Conservation (phyloP, 1,139 yeast species). For the Suhomyces anneliseae region DNA sequence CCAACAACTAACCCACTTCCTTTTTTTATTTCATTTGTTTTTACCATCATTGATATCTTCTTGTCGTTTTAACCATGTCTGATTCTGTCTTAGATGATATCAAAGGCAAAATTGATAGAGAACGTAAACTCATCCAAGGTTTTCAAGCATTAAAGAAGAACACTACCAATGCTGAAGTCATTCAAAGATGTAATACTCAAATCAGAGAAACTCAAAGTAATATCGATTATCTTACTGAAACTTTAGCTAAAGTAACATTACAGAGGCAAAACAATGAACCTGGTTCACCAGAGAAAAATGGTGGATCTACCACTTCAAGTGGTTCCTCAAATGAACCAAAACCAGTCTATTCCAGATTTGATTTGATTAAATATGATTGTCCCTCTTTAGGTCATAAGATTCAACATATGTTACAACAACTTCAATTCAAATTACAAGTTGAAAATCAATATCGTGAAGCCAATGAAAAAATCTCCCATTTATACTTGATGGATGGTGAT, state of each 20-base stretch:
- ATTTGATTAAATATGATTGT: constrained; percentile 86
- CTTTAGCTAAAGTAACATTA: constrained; percentile 62
- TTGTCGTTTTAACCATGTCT: constrained; percentile 7
- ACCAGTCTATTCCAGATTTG: constrained; percentile 65
- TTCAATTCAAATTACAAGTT: constrained; percentile 89
- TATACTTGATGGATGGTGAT: constrained; percentile 91
- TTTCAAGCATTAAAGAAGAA: constrained; percentile 77
- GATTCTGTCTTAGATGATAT: constrained; percentile 58
- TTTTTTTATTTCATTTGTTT: too few relatives aligned
- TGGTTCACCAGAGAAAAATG: constrained; percentile 8
- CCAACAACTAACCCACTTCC: too few relatives aligned
- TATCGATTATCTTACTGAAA: constrained; percentile 81
- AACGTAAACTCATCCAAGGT: constrained; percentile 82
- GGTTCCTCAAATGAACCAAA: constrained; percentile 13
- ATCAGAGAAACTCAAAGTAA: constrained; percentile 90
- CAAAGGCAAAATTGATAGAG: constrained; percentile 80
- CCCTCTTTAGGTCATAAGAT: constrained; percentile 95
- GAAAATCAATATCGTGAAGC: constrained; percentile 93
- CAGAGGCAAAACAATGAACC: constrained; percentile 18
- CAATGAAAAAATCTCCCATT: constrained; percentile 80
- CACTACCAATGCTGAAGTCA: constrained; percentile 76
- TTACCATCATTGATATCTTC: background rate
- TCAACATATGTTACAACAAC: constrained; percentile 90
- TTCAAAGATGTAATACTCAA: constrained; percentile 86
- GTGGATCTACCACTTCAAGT: constrained; percentile 1